These are phyloP conservation scores for Maudiozyma serrabonitensis DNA, from an alignment of 805 yeast species.

Conservation along the genomic window DNA sequence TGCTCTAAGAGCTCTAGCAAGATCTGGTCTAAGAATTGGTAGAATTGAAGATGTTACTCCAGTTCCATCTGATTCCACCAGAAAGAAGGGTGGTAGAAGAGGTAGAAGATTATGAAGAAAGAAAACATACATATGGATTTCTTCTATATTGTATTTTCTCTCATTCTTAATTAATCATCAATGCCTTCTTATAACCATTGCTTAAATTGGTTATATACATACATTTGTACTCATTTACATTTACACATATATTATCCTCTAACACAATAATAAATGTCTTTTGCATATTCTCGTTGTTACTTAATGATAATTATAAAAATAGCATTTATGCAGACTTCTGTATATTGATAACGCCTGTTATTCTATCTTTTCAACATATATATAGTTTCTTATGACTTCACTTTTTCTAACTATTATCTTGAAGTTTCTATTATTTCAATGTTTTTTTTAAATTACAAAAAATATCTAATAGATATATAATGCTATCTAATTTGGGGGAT, in stretches of 20 bases:
- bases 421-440: background rate
- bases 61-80: slow-evolving; percentile 99
- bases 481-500: background rate
- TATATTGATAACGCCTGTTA: too few species aligned
- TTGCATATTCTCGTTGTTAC: background rate
- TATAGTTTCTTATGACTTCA: background rate
- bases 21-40: slow-evolving; percentile 99
- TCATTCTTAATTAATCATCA: background rate
- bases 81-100: slow-evolving; percentile 99
- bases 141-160: background rate
- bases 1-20: slow-evolving; percentile 97
- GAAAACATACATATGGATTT: background rate
- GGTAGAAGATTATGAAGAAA: slow-evolving; percentile 91
- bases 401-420: background rate
- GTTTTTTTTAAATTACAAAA: slow-evolving; percentile 1
- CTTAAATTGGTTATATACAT: background rate
- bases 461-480: slow-evolving; percentile 1
- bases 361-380: too few species aligned
- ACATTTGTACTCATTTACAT: background rate
- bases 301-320: background rate
- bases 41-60: slow-evolving; percentile 99
- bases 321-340: too few species aligned
- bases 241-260: background rate
- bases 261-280: background rate
- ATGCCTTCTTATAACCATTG: too few species aligned